A percentile compares a stretch with the other conserved stretches of the same genome.
Conservation (phyloP, 176 grass and related monocot species). For the Hordeum marinum region DNA sequence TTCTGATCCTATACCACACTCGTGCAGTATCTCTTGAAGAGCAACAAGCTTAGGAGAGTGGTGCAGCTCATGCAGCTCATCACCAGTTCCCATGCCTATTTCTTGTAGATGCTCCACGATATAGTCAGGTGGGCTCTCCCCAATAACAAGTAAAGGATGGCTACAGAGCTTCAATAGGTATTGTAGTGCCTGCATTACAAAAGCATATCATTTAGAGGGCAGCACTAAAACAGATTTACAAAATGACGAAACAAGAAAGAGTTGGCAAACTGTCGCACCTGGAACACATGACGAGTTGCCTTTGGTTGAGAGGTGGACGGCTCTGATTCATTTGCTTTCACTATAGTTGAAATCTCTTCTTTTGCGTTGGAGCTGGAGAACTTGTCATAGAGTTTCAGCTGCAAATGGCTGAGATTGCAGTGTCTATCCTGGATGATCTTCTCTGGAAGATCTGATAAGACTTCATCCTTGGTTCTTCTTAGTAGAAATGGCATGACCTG, state of each 20-base stretch:
- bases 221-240: background rate
- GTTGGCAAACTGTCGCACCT: slow-evolving; percentile 41
- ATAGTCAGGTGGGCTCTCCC: slow-evolving; percentile 57
- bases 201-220: slow-evolving; percentile 11
- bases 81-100: slow-evolving; percentile 42
- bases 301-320: slow-evolving; percentile 58
- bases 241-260: background rate
- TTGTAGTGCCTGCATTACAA: slow-evolving; percentile 68
- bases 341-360: slow-evolving; percentile 83
- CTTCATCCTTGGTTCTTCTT: slow-evolving; percentile 96
- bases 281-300: slow-evolving; percentile 93
- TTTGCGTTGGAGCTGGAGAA: slow-evolving; percentile 87
- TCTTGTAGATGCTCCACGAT: slow-evolving; percentile 60
- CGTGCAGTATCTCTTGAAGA: slow-evolving; percentile 98
- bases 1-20: slow-evolving; percentile 93
- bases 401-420: slow-evolving; percentile 77
- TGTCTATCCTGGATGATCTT: slow-evolving; percentile 99
- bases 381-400: slow-evolving; percentile 93
- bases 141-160: slow-evolving; percentile 85
- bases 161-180: slow-evolving; percentile 95
- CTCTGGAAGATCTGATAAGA: slow-evolving; percentile 95
- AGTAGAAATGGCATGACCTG: slow-evolving; percentile 99
- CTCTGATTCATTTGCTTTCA: slow-evolving; percentile 57
- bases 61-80: slow-evolving; percentile 83
- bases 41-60: slow-evolving; percentile 98